Evolutionary conservation across 257 asterid genomes (phyloP).

Genomic region (Rauvolfia tetraphylla): DNA sequence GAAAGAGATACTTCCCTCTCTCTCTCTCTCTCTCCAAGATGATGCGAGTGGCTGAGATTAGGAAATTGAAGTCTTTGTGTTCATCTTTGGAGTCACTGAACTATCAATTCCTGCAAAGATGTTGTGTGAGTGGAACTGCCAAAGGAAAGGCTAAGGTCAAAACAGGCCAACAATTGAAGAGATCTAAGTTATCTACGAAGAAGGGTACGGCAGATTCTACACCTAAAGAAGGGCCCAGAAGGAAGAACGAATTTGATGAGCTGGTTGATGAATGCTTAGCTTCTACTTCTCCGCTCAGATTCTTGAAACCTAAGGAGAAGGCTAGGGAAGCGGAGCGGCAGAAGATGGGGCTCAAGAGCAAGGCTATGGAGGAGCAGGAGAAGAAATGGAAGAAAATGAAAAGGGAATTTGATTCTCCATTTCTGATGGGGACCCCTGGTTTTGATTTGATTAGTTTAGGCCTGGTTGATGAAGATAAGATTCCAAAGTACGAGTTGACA

Average conservation of each 20-base stretch:
- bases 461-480: conserved; percentile 68
- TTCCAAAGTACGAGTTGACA: conserved; percentile 70
- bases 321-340: conserved; percentile 66
- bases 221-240: conserved; percentile 50
- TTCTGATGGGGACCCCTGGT: conserved; percentile 71
- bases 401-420: conserved; percentile 48
- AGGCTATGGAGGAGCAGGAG: conserved; percentile 55
- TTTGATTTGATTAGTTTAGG: conserved; percentile 72
- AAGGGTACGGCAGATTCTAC: conserved; percentile 43
- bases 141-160: conserved; percentile 82
- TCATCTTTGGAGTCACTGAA: conserved; percentile 44
- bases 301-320: conserved; percentile 71
- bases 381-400: conserved; percentile 50
- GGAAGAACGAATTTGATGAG: conserved; percentile 50
- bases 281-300: conserved; percentile 60
- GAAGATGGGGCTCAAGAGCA: conserved; percentile 76
- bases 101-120: conserved; percentile 59
- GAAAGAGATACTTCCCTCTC: neutral
- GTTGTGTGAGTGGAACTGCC: conserved; percentile 86
- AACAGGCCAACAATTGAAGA: conserved; percentile 53
- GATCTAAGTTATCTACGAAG: conserved; percentile 55
- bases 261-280: conserved; percentile 63
- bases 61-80: conserved; percentile 41
- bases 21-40: conserved; percentile 8
- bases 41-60: conserved; percentile 33